These are phyloP conservation scores for Vitis hybrid DNA, from an alignment of 177 flowering plant species.

Conservation along the genomic window DNA sequence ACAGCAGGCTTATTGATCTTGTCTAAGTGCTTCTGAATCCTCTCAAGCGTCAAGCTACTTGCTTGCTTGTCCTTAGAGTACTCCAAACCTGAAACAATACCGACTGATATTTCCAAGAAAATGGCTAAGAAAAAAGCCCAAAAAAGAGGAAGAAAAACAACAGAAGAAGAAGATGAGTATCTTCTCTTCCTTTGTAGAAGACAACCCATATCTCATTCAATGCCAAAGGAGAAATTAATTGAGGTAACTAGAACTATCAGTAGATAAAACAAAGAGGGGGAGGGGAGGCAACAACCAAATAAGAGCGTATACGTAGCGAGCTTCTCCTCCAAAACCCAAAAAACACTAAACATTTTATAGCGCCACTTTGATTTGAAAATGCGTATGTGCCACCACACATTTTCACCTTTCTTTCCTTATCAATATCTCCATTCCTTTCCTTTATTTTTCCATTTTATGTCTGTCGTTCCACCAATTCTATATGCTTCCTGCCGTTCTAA, in stretches of 20 bases:
- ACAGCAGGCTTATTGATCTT: conserved; percentile 70
- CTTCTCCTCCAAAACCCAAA: too few species aligned
- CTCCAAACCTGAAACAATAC: conserved; percentile 35
- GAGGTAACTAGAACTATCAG: conserved; percentile 28
- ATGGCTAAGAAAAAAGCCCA: conserved; percentile 8
- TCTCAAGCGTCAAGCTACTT: conserved; percentile 58
- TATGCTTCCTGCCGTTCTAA: background rate
- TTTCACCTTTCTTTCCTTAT: background rate
- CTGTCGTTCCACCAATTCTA: conserved; percentile 13
- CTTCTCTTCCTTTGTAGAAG: conserved; percentile 19
- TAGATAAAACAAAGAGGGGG: conserved; percentile 19
- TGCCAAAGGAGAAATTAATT: conserved; percentile 24
- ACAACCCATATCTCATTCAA: conserved; percentile 42
- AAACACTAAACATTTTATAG: conserved; percentile 36
- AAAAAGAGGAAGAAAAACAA: conserved; percentile 13
- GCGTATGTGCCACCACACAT: conserved; percentile 44
- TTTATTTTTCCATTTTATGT: too few species aligned
- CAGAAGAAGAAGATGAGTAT: background rate
- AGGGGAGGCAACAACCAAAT: background rate
- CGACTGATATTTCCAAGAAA: background rate
- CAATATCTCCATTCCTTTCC: too few species aligned
- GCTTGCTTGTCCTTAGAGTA: conserved; percentile 52
- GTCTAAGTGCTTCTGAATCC: conserved; percentile 54
- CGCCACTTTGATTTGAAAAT: conserved; percentile 38
- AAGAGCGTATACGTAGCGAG: too few species aligned